Base-by-base conservation (phyloP, 805 yeast genomes). In the Candida verbasci region DNA sequence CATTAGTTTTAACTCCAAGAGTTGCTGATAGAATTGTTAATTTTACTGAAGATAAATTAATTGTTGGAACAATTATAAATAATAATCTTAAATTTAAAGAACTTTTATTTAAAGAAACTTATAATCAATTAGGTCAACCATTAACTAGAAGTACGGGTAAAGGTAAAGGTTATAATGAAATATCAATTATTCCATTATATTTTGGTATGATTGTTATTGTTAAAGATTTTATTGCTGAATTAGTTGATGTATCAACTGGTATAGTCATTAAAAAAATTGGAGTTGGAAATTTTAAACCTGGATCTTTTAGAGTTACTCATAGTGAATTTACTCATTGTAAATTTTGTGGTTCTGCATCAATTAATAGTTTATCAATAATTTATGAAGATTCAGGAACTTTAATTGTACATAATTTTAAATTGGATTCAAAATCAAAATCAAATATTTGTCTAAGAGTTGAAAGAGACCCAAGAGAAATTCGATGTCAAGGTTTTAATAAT, bases 391-490 rank as follows among this genome's bases (percentile, higher is more conserved):
- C 70, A 3, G 70, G 70, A 4, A 72, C 77, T 7, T 56, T 85
- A 35, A 78, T 82, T 6, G 62, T 85, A 62, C 95, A 86, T 49
- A 81, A 93, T 0, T 81, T 78, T 49, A 75, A 75, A 29, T 76
- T 81, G 31, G 85, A 80, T 41, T 83, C 82, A 51, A 69, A 80
- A 39, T 87, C 94, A 8, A 83, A 84, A 50, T 82, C 77, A 39
- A 81, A 76, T 46, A 87, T 87, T 27, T 87, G 96, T 56, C 60
- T 87, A 38, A 76, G 96, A 58, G 94, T 85, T 26, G 96, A 87
- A 58, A 82, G 96, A 73, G 96, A 87, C 58, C 86, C 91, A 2
- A 74, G 95, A 49, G 96, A 87, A 60, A 85, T 86, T 25, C 76
- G 96, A 64, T 87, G 96, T 60, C 68, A 83, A 27, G 96, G 96